Percentiles rank a stretch among this genome's conserved stretches.
phyloP scores from a whole-genome alignment of 2,329 filamentous ascomycete genomes.

The Pyricularia sp. region DNA sequence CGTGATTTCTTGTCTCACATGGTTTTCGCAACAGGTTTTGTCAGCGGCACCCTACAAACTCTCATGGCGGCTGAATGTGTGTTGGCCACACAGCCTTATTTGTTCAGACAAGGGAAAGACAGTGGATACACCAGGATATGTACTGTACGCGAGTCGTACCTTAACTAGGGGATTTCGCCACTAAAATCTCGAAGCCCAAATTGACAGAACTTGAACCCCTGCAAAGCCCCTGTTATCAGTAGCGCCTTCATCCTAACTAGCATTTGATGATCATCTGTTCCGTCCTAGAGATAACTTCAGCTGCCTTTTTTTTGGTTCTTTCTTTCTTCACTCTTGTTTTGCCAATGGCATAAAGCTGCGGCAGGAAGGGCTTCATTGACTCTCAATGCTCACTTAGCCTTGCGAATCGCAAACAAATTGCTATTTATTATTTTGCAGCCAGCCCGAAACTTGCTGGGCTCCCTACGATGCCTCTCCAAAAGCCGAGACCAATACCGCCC shows the following conservation, averaged over 20 bases:
- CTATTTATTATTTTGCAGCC: background rate
- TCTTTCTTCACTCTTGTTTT: background rate
- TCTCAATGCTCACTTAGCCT: background rate
- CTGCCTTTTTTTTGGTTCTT: background rate
- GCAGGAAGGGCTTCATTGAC: background rate
- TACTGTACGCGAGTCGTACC: background rate
- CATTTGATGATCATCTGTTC: background rate
- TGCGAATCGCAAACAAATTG: background rate
- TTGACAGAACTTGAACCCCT: background rate
- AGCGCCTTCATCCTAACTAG: background rate
- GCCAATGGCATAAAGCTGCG: background rate
- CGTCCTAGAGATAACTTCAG: background rate
- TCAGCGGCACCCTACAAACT: background rate
- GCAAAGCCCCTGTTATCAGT: background rate
- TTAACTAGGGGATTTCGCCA: background rate
- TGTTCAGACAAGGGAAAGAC: background rate
- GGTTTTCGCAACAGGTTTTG: background rate
- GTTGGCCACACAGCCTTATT: background rate
- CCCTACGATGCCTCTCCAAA: background rate
- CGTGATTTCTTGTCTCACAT: background rate
- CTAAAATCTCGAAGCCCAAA: background rate
- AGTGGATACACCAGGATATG: background rate
- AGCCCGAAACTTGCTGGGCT: background rate
- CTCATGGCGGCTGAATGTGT: too few relatives aligned
- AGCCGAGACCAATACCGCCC: background rate